Percentiles rank a stretch among this genome's conserved stretches.
Evolutionary conservation across 495 filamentous ascomycete genomes (phyloP).

Genomic region (Evernia prunastri): DNA sequence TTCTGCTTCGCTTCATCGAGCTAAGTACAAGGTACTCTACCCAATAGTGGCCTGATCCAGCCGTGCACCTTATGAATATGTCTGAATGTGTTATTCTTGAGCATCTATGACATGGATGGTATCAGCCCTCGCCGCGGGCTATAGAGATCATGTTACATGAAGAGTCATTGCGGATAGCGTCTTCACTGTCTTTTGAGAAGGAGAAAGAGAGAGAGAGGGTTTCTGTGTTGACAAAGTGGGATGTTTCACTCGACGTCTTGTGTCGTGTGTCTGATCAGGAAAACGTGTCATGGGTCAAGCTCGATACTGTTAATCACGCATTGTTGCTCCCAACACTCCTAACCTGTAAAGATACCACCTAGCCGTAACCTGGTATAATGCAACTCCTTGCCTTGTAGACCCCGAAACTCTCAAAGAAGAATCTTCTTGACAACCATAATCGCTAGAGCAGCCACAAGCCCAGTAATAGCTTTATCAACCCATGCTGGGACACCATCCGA

Average conservation of each 20-base stretch:
- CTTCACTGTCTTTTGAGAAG: too few species aligned
- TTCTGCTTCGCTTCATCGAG: not conserved
- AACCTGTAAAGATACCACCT: not conserved
- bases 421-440: constrained; percentile 40
- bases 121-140: not conserved
- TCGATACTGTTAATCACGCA: not conserved
- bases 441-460: constrained; percentile 42
- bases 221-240: not conserved
- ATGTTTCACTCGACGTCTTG: not conserved
- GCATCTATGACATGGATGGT: not conserved
- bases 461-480: constrained; percentile 53
- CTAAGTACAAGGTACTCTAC: not conserved
- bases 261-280: not conserved
- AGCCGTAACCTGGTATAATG: constrained; percentile 1
- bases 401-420: constrained; percentile 10
- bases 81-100: not conserved
- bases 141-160: not conserved
- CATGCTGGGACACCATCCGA: constrained; percentile 38
- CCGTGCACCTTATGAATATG: not conserved
- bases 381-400: not conserved
- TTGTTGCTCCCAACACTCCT: not conserved
- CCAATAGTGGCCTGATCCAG: not conserved
- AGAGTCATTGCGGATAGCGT: not conserved
- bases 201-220: not conserved
- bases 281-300: not conserved